phyloP scores from a whole-genome alignment of 148 eudicot genomes.

The Salicornia ramosissima region DNA sequence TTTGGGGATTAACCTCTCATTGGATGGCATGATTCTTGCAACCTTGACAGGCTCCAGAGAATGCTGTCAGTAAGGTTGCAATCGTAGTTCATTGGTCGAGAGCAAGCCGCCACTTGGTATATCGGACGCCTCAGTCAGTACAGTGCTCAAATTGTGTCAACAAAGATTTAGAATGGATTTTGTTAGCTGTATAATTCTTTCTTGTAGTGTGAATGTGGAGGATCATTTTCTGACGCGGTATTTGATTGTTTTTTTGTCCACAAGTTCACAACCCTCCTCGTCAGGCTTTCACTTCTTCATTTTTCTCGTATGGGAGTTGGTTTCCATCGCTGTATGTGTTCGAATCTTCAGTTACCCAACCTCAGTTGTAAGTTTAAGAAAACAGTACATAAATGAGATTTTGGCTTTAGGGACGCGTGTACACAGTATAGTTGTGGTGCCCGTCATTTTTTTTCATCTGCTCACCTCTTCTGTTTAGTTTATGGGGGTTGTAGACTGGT shows the following conservation, averaged over 20 bases:
- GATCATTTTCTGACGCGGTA: constrained; percentile 16
- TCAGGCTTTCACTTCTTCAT: constrained; percentile 17
- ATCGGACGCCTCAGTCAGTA: constrained; percentile 14
- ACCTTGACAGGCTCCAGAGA: constrained; percentile 23
- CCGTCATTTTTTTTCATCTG: constrained; percentile 16
- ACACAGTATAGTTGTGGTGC: constrained; percentile 25
- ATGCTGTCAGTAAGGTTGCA: constrained; percentile 15
- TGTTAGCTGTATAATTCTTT: constrained; percentile 28
- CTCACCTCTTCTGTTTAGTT: constrained; percentile 19
- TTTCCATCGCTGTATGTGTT: constrained; percentile 23
- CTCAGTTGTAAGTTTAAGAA: constrained; percentile 31
- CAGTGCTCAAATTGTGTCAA: background rate
- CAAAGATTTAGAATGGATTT: constrained; percentile 17
- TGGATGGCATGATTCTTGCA: constrained; percentile 15
- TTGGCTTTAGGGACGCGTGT: constrained; percentile 36
- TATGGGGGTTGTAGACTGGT: constrained; percentile 12
- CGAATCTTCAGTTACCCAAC: constrained; percentile 13
- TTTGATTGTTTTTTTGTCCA: constrained; percentile 6
- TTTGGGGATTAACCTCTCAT: constrained; percentile 11
- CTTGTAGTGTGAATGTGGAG: constrained; percentile 17
- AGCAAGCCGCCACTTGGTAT: constrained; percentile 8
- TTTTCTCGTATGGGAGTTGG: constrained; percentile 12
- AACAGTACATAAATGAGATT: constrained; percentile 33
- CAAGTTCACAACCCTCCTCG: constrained; percentile 26
- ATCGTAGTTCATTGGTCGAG: constrained; percentile 15